Base-by-base conservation (phyloP, 352 stramenopile genomes). In the Pythium sp. region DNA sequence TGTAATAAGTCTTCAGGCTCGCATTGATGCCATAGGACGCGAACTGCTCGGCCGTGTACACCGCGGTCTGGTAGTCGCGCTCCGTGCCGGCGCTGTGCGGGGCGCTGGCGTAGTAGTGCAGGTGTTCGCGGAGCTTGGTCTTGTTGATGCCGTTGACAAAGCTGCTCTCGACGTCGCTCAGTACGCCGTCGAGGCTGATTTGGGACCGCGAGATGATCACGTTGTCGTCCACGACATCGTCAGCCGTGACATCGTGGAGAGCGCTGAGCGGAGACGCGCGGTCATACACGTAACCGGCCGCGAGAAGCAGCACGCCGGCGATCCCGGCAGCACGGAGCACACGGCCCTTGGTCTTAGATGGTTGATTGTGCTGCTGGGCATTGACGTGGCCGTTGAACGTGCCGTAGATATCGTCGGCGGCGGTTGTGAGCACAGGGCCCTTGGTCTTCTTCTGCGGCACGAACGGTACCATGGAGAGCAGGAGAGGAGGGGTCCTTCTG, bases 1-100 rank as follows among this genome's bases (percentile, higher is more conserved):
- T 80, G 58, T 91, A 76, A 41, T 96, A 87, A 56, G 84, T 66
- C 49, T 89, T 73, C 49, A 91, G 85, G 41, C 82, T 73, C 20
- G 86, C 73, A 11, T 90, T 77, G 28, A 96, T 79, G 1, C 89
- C 89, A 43, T 80, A 84, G 1, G 81, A 77, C 41, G 80, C 60
- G 49, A 94, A 87, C 64, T 86, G 72, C 51, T 81, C 41, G 1
- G 78, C 78, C 9, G 82, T 91, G 65, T 83, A 88, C 24, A 88
- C n/a, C 2, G 80, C 82, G 26, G 80, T 89, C 65, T 80, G 69
- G 74, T 89, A 86, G 72, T 91, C 82, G 53, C 86, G 78, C 20
- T 76, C 32, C 12, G 73, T 81, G 38, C 82, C 80, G 6, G 68
- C 74, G 6, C 70, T 66, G 65, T 91, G 82, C 1, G 82, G 82